Conservation (phyloP, 179 eudicot genomes). For the Vitellaria paradoxa region DNA sequence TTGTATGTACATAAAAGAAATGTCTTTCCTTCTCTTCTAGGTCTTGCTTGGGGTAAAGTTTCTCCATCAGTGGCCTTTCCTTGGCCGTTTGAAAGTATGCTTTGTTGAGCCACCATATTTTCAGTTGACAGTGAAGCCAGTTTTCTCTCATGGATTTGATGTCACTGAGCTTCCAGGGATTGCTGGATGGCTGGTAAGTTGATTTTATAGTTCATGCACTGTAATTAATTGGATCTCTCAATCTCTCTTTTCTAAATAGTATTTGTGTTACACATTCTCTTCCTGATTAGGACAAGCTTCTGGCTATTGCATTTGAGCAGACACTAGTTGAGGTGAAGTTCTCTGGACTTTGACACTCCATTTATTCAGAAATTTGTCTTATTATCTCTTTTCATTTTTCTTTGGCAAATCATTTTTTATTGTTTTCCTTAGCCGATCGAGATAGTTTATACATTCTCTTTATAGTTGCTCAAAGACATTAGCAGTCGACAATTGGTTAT, state of each 20-base stretch:
- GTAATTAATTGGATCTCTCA: background rate
- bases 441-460: background rate
- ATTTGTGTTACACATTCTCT: background rate
- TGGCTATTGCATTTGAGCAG: slow-evolving; percentile 84
- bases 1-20: background rate
- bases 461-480: background rate
- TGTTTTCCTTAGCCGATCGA: background rate
- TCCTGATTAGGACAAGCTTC: slow-evolving; percentile 65
- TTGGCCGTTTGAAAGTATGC: slow-evolving; percentile 83
- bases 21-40: slow-evolving; percentile 32
- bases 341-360: slow-evolving; percentile 7
- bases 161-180: slow-evolving; percentile 89
- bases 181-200: slow-evolving; percentile 89
- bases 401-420: background rate
- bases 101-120: slow-evolving; percentile 95
- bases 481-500: background rate
- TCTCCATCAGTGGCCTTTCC: slow-evolving; percentile 74
- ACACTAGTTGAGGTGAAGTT: slow-evolving; percentile 81
- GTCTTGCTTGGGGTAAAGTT: slow-evolving; percentile 91
- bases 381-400: background rate
- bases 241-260: background rate
- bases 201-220: background rate
- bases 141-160: slow-evolving; percentile 79
- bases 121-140: slow-evolving; percentile 86
- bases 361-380: background rate